Evolutionary conservation across 2,329 filamentous ascomycete species (phyloP).

Genomic region (Alternaria hordeiaustralica): DNA sequence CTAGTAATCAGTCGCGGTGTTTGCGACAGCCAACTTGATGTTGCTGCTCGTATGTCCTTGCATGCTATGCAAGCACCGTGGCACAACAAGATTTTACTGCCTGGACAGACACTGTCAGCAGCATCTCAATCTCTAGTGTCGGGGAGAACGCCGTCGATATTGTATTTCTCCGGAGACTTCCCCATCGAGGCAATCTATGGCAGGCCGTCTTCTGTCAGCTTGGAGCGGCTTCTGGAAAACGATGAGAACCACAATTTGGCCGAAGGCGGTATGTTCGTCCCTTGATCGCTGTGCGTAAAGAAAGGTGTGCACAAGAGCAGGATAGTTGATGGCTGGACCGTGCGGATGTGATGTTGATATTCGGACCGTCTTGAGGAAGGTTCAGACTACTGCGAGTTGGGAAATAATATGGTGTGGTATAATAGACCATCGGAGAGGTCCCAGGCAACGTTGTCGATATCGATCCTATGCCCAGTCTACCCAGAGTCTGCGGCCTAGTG

Average conservation of each 20-base stretch:
- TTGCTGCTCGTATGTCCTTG: neutral
- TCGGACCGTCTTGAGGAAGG: constrained; percentile 14
- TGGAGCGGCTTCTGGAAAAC: neutral
- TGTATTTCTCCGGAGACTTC: neutral
- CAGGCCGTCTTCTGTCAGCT: neutral
- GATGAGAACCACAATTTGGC: neutral
- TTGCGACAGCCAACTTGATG: neutral
- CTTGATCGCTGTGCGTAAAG: neutral
- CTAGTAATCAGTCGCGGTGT: neutral
- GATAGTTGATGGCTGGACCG: constrained; percentile 1
- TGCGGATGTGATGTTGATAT: neutral
- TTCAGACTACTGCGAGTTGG: constrained; percentile 4
- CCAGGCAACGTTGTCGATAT: neutral
- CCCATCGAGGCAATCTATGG: neutral
- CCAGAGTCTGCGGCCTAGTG: neutral
- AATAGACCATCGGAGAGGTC: neutral
- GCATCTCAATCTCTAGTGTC: neutral
- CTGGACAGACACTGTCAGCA: neutral
- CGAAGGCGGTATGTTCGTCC: neutral
- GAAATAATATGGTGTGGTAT: neutral
- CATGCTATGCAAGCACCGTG: neutral
- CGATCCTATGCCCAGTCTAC: neutral
- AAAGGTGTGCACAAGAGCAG: neutral
- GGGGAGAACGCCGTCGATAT: neutral
- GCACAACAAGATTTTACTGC: neutral